Evolutionary conservation across 352 stramenopile species (phyloP), one percentile per base, ranked within the genome.

Genomic region (Blastocystis sp.): DNA sequence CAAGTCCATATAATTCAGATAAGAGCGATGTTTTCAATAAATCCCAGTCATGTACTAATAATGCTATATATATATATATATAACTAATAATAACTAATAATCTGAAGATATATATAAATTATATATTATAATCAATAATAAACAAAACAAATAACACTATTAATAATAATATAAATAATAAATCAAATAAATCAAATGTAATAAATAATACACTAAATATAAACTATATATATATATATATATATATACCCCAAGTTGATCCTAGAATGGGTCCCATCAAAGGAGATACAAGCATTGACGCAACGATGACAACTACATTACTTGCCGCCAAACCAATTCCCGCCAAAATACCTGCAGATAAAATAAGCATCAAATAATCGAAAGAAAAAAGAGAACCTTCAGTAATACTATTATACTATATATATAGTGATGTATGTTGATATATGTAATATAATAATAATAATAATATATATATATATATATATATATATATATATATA

Each of bases 231-330:
- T 55, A 3, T 55, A 25, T 4, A 30, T 34, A 34, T 23, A n/a
- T 18, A 5, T 5, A 1, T 37, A 18, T 66, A 4, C 74, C 74
- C 65, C 80, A 83, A 7, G 74, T 77, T 36, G 80, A 65, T 19
- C 66, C 72, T 13, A 82, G 62, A 13, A 82, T 75, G 13, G 75
- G 76, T 19, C 73, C 73, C 75, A 82, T 81, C 43, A 78, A 56
- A 1, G 71, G 71, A 13, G 44, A 69, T 11, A 76, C 65, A 23
- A 78, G 46, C 73, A 77, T 77, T 2, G 67, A 75, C 0, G 73
- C 73, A 23, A 78, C 71, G 19, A 77, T 68, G 0, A 73, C 67
- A 1, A 80, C 73, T 2, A 68, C 67, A 37, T 76, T 80, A 35
- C 80, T 66, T 5, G 65, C 74, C n/a, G 68, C 70, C 4, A 81